A percentile compares a stretch with the other conserved stretches of the same genome.
These are phyloP conservation scores for Gyromitra esculenta DNA, from an alignment of 2,329 filamentous ascomycete species.

Conservation along the genomic window DNA sequence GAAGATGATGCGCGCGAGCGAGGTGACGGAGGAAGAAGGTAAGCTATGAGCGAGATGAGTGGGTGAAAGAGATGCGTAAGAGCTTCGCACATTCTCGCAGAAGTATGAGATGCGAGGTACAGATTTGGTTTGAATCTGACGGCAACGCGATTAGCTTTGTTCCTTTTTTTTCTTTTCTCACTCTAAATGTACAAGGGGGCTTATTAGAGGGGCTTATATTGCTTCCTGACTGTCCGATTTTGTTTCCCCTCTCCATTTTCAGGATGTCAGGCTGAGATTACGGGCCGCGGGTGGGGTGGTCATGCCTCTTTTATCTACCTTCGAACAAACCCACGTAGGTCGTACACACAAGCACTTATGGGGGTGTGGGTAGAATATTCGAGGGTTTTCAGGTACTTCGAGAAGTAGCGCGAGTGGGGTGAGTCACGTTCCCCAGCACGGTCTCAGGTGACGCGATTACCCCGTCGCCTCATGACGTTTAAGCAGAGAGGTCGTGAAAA, in stretches of 20 bases:
- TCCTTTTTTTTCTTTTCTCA: not conserved
- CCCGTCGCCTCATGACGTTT: not conserved
- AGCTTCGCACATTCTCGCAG: conserved; percentile 1
- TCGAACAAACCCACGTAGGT: conserved; percentile 1
- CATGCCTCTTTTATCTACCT: not conserved
- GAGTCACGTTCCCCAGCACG: not conserved
- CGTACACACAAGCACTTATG: not conserved
- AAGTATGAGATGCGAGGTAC: not conserved
- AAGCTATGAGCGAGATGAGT: not conserved
- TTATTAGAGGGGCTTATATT: not conserved
- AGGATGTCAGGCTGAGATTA: not conserved
- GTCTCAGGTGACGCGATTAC: conserved; percentile 4
- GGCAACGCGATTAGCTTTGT: not conserved
- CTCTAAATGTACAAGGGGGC: not conserved
- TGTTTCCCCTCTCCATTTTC: not conserved
- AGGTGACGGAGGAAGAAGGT: not conserved
- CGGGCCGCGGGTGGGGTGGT: not conserved
- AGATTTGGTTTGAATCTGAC: not conserved
- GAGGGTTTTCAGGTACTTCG: not conserved
- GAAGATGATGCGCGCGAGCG: not conserved
- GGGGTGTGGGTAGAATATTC: not conserved
- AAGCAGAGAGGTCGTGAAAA: not conserved
- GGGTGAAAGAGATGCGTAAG: not conserved
- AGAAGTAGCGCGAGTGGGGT: not conserved
- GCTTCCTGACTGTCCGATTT: not conserved